Conservation (phyloP, 148 eudicot genomes). For the Fallopia convolvulus region DNA sequence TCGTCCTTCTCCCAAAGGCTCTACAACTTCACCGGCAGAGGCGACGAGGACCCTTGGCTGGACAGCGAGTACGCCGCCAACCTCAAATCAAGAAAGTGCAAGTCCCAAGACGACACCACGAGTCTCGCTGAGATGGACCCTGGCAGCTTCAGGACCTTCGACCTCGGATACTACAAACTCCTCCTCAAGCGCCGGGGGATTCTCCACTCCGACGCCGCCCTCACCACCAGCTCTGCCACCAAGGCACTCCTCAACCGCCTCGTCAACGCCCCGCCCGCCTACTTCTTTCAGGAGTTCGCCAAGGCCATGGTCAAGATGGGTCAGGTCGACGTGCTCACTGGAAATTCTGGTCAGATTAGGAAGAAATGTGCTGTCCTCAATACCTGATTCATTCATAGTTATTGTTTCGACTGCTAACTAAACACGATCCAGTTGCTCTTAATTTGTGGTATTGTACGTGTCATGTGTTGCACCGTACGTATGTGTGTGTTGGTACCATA, state of each 20-base stretch:
- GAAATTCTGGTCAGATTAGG: constrained; percentile 60
- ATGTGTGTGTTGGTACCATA: too few relatives aligned
- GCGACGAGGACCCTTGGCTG: constrained; percentile 42
- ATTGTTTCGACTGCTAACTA: too few relatives aligned
- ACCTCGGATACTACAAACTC: constrained; percentile 52
- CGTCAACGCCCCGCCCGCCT: constrained; percentile 32
- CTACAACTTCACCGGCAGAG: constrained; percentile 39
- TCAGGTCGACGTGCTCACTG: constrained; percentile 45
- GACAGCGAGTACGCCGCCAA: constrained; percentile 68
- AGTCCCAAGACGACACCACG: constrained; percentile 33
- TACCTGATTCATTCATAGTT: too few relatives aligned
- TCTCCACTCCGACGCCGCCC: constrained; percentile 63
- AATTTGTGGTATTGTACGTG: too few relatives aligned
- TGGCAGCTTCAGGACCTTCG: constrained; percentile 68
- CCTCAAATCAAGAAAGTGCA: constrained; percentile 54
- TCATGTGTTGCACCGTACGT: too few relatives aligned
- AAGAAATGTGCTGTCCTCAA: constrained; percentile 62
- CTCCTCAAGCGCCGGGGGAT: constrained; percentile 63
- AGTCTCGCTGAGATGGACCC: constrained; percentile 80
- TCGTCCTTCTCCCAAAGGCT: constrained; percentile 38
- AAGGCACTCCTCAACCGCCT: constrained; percentile 26
- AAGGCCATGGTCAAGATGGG: constrained; percentile 71
- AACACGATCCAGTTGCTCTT: too few relatives aligned
- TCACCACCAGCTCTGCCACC: constrained; percentile 38
- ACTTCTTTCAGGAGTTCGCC: constrained; percentile 48